A percentile compares a stretch with the other conserved stretches of the same genome.
Evolutionary conservation across 2,329 filamentous ascomycete species (phyloP).

Genomic region (Spiromastix sp.): DNA sequence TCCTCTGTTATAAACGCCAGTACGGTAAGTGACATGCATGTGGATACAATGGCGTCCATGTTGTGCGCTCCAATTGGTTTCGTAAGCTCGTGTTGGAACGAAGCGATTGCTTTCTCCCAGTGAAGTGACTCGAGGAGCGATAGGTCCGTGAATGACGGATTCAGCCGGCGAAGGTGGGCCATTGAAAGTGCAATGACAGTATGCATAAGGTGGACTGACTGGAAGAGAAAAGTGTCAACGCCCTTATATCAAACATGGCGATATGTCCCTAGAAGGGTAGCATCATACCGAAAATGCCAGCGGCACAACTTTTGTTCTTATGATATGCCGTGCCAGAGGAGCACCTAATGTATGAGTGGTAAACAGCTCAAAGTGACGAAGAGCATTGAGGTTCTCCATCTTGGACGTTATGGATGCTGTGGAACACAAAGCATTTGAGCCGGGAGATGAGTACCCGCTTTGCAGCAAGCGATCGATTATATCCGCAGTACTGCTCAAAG

Average conservation of each 20-base stretch:
- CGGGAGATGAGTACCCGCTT: background rate
- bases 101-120: constrained; percentile 19
- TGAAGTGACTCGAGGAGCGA: constrained; percentile 18
- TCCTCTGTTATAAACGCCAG: constrained; percentile 17
- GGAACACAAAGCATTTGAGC: background rate
- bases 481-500: constrained; percentile 3
- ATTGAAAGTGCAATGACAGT: constrained; percentile 19
- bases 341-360: constrained; percentile 9
- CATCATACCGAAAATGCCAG: constrained; percentile 13
- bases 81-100: constrained; percentile 18
- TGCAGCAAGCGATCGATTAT: constrained; percentile 4
- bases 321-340: constrained; percentile 7
- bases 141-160: constrained; percentile 11
- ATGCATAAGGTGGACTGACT: constrained; percentile 23
- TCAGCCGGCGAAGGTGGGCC: constrained; percentile 18
- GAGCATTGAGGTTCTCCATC: constrained; percentile 3
- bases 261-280: no score
- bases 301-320: constrained; percentile 7
- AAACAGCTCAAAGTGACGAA: constrained; percentile 9
- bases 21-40: constrained; percentile 22
- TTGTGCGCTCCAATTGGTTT: constrained; percentile 12
- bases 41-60: constrained; percentile 19
- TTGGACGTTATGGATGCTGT: background rate
- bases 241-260: no score
- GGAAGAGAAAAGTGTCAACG: no score